A percentile compares a stretch with the other conserved stretches of the same genome.
These are phyloP conservation scores for Pisolithus albus DNA, from an alignment of 768 basidiomycete genomes.

Conservation along the genomic window DNA sequence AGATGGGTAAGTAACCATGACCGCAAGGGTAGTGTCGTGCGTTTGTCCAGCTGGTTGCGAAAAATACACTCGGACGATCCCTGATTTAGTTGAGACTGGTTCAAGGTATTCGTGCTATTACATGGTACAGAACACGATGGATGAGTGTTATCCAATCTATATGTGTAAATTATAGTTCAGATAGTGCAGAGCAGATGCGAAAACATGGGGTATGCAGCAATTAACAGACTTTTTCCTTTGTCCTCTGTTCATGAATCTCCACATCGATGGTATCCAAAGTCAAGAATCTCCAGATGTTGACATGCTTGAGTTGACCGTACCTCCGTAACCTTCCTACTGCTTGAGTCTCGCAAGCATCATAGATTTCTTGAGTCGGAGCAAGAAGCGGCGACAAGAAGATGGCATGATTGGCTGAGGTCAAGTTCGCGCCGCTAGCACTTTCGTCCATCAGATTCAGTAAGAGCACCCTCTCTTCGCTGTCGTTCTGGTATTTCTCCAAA, in stretches of 20 bases:
- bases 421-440: slow-evolving; percentile 88
- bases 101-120: too few relatives aligned
- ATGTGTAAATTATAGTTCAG: not conserved
- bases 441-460: slow-evolving; percentile 92
- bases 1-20: not conserved
- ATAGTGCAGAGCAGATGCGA: not conserved
- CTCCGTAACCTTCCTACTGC: slow-evolving; percentile 79
- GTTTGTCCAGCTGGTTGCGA: not conserved
- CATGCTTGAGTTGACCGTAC: slow-evolving; percentile 76
- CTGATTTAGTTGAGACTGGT: not conserved
- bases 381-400: slow-evolving; percentile 92
- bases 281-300: slow-evolving; percentile 77
- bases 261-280: slow-evolving; percentile 86
- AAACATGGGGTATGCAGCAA: not conserved
- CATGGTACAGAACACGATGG: not conserved
- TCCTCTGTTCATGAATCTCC: slow-evolving; percentile 62
- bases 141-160: not conserved
- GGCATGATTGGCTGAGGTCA: slow-evolving; percentile 91
- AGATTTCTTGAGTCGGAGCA: slow-evolving; percentile 73
- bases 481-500: slow-evolving; percentile 80
- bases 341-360: slow-evolving; percentile 77
- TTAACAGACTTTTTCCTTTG: slow-evolving; percentile 21
- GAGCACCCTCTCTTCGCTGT: slow-evolving; percentile 70
- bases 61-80: not conserved
- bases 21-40: not conserved